Evolutionary conservation across 495 filamentous ascomycete species (phyloP).

Genomic region (Neurospora sp.): DNA sequence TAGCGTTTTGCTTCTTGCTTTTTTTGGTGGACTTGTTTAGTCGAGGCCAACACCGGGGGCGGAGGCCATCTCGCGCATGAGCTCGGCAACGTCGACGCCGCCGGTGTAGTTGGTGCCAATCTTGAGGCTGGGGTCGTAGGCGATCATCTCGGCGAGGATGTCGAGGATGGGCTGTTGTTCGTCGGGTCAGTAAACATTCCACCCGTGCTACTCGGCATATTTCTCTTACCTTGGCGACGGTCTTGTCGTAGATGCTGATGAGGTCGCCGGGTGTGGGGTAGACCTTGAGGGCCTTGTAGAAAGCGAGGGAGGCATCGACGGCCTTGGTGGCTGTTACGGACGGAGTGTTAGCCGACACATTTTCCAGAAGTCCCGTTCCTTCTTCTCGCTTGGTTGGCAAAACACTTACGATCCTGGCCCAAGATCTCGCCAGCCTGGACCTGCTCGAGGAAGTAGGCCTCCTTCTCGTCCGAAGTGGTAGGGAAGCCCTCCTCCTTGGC

Average conservation of each 20-base stretch:
- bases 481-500: slow-evolving; percentile 90
- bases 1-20: background rate
- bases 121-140: slow-evolving; percentile 65
- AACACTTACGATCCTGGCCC: slow-evolving; percentile 40
- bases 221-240: slow-evolving; percentile 66
- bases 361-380: background rate
- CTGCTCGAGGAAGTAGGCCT: slow-evolving; percentile 80
- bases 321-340: slow-evolving; percentile 50
- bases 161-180: slow-evolving; percentile 68
- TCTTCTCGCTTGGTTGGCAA: background rate
- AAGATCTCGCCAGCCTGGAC: slow-evolving; percentile 77
- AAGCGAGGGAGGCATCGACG: slow-evolving; percentile 80
- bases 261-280: slow-evolving; percentile 89
- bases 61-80: slow-evolving; percentile 26
- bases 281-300: slow-evolving; percentile 97
- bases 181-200: background rate
- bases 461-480: slow-evolving; percentile 76
- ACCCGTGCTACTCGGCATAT: background rate
- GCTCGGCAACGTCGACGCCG: slow-evolving; percentile 21
- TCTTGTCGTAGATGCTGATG: slow-evolving; percentile 96
- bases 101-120: slow-evolving; percentile 43
- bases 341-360: background rate
- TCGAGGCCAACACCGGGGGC: slow-evolving; percentile 36
- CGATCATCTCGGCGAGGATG: slow-evolving; percentile 95
- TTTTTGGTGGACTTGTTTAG: slow-evolving; percentile 14